A percentile compares a stretch with the other conserved stretches of the same genome.
Conservation (phyloP, 306 rosid species). For the Malus sylvestris region DNA sequence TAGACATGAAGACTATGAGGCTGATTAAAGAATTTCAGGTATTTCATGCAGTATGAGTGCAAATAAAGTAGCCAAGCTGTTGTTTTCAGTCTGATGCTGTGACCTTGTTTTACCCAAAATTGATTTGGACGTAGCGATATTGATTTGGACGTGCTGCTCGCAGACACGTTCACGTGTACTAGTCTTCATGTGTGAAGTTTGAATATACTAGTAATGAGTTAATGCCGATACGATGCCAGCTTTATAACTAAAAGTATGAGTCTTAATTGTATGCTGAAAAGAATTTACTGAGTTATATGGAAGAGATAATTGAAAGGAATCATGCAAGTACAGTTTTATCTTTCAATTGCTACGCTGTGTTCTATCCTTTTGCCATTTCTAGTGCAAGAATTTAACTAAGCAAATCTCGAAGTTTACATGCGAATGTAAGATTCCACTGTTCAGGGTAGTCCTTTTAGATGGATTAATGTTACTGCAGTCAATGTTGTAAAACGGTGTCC, state of each 20-base stretch:
- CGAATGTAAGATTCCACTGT: too few relatives aligned
- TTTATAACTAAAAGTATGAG: too few relatives aligned
- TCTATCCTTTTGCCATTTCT: too few relatives aligned
- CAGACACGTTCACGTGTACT: neutral
- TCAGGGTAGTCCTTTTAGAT: too few relatives aligned
- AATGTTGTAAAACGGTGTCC: too few relatives aligned
- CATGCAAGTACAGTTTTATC: too few relatives aligned
- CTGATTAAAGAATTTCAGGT: constrained; percentile 80
- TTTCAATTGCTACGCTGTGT: too few relatives aligned
- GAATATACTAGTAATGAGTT: neutral
- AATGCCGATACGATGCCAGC: neutral
- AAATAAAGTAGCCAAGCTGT: too few relatives aligned
- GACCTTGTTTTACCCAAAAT: too few relatives aligned
- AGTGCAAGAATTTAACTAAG: too few relatives aligned
- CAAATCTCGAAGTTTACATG: too few relatives aligned
- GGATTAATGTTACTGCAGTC: too few relatives aligned
- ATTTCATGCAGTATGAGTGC: neutral
- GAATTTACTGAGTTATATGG: neutral
- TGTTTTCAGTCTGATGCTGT: neutral
- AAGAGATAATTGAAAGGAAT: neutral
- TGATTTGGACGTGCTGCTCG: neutral
- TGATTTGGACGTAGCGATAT: neutral
- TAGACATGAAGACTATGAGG: constrained; percentile 58
- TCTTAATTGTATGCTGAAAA: neutral
- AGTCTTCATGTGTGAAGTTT: neutral